Conservation (phyloP, 176 grass and related monocot species). For the Triticum monococcum region DNA sequence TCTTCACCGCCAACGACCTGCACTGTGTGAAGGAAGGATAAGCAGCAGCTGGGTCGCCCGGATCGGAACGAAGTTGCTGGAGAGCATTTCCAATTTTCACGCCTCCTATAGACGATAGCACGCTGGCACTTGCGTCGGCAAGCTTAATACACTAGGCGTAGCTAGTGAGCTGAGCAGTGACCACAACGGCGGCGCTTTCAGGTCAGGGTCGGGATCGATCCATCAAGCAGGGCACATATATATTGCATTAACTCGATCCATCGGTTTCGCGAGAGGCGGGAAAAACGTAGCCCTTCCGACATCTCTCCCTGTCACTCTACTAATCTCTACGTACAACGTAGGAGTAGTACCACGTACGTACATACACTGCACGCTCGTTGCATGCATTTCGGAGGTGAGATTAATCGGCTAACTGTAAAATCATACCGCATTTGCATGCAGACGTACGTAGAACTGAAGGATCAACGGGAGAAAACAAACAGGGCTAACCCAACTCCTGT, state of each 20-base stretch:
- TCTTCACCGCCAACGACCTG: no score
- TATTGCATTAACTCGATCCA: conserved; percentile 3
- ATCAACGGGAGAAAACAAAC: background rate
- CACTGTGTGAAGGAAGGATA: no score
- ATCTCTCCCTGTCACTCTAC: background rate
- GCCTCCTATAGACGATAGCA: background rate
- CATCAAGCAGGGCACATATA: background rate
- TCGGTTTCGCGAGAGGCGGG: background rate
- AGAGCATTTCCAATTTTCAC: background rate
- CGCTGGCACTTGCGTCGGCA: background rate
- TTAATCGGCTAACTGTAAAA: background rate
- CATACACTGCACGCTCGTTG: background rate
- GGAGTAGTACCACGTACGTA: background rate
- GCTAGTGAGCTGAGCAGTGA: background rate
- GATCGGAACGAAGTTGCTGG: background rate
- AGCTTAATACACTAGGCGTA: background rate
- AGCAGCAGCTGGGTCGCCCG: no score
- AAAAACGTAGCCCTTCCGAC: background rate
- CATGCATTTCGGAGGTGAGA: background rate
- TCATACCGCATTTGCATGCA: background rate
- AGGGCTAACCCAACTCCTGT: background rate
- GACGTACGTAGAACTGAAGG: background rate
- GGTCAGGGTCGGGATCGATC: background rate
- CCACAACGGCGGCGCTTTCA: background rate
- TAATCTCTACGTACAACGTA: background rate